Percentiles rank a stretch among this genome's conserved stretches.
Evolutionary conservation across 352 stramenopile species (phyloP).

Genomic region (Pythium utonaiense): DNA sequence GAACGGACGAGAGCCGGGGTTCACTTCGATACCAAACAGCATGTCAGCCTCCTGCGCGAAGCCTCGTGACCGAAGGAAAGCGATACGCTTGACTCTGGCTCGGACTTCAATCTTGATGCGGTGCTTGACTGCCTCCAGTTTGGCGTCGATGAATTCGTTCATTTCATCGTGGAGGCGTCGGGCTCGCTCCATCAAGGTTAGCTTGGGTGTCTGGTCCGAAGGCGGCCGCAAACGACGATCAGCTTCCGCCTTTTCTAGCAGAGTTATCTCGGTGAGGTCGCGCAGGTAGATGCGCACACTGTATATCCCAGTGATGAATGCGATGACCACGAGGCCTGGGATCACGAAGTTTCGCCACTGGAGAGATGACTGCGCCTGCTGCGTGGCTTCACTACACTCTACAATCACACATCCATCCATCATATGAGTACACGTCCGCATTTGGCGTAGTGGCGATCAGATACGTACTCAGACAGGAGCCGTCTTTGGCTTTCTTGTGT

Average conservation of each 20-base stretch:
- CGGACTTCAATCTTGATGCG: slow-evolving; percentile 16
- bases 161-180: slow-evolving; percentile 27
- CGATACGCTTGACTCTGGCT: slow-evolving; percentile 14
- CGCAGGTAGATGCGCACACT: slow-evolving; percentile 49
- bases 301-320: slow-evolving; percentile 27
- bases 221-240: slow-evolving; percentile 45
- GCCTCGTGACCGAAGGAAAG: slow-evolving; percentile 8
- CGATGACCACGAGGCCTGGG: slow-evolving; percentile 44
- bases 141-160: slow-evolving; percentile 18
- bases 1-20: slow-evolving; percentile 35
- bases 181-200: slow-evolving; percentile 23
- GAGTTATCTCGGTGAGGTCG: slow-evolving; percentile 53
- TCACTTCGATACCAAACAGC: slow-evolving; percentile 60
- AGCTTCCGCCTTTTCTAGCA: slow-evolving; percentile 58
- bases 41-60: slow-evolving; percentile 22
- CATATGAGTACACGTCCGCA: too few species aligned
- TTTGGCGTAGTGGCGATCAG: too few species aligned
- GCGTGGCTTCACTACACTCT: slow-evolving; percentile 43
- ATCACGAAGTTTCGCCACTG: slow-evolving; percentile 77
- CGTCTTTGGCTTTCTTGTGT: slow-evolving; percentile 55
- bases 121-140: slow-evolving; percentile 30
- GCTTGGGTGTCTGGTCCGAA: slow-evolving; percentile 6
- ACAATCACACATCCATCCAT: not conserved
- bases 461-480: slow-evolving; percentile 57
- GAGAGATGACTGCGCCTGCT: slow-evolving; percentile 43